A percentile compares a stretch with the other conserved stretches of the same genome.
phyloP scores from a whole-genome alignment of 2,329 filamentous ascomycete species.

The Claviceps quebecensis region DNA sequence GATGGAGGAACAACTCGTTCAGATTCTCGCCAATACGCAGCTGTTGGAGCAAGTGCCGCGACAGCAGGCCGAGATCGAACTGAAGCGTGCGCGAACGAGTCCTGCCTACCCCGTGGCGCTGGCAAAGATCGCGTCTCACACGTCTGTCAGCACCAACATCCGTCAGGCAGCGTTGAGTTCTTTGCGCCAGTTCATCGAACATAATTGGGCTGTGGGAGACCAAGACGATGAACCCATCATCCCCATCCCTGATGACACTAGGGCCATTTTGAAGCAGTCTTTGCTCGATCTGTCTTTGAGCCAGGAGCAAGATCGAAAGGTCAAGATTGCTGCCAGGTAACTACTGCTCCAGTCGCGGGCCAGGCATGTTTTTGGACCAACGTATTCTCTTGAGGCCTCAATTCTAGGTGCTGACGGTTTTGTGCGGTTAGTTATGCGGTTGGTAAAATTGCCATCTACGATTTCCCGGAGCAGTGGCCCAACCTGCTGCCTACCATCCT shows the following conservation, averaged over 20 bases:
- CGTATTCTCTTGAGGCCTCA: not conserved
- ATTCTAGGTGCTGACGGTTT: not conserved
- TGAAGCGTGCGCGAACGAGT: slow-evolving; percentile 55
- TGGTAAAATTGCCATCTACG: slow-evolving; percentile 83
- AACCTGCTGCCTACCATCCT: slow-evolving; percentile 70
- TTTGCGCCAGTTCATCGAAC: slow-evolving; percentile 71
- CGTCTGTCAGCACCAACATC: slow-evolving; percentile 56
- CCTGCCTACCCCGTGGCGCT: slow-evolving; percentile 67
- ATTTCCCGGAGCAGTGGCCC: slow-evolving; percentile 96
- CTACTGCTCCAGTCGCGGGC: not conserved
- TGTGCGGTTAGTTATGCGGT: slow-evolving; percentile 46
- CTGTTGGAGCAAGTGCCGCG: slow-evolving; percentile 60
- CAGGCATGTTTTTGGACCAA: not conserved
- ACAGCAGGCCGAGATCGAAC: slow-evolving; percentile 73
- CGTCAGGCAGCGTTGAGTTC: slow-evolving; percentile 72
- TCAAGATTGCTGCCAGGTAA: slow-evolving; percentile 78
- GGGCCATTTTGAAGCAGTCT: slow-evolving; percentile 56
- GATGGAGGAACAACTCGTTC: slow-evolving; percentile 89
- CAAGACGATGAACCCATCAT: slow-evolving; percentile 51
- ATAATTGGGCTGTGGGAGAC: slow-evolving; percentile 67
- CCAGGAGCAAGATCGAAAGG: slow-evolving; percentile 63
- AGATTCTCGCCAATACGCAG: slow-evolving; percentile 78
- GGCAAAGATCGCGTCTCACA: slow-evolving; percentile 65
- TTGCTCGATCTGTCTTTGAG: slow-evolving; percentile 68
- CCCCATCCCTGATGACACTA: slow-evolving; percentile 58